These are phyloP conservation scores for Penicillium sp. DNA, from an alignment of 2,329 filamentous ascomycete genomes.

Conservation along the genomic window DNA sequence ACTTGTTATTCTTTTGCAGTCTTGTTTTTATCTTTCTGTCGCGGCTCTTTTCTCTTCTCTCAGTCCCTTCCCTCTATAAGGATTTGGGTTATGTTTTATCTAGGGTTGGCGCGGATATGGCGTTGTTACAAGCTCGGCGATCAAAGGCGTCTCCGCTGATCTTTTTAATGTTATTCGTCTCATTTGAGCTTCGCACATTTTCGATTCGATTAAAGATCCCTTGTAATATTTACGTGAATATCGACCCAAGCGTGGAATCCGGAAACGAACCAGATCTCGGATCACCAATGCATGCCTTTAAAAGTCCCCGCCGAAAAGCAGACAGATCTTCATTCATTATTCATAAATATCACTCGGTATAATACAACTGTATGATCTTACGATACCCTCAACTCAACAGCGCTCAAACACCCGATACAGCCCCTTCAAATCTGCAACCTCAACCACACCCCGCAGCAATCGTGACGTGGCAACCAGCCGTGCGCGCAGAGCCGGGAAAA, in stretches of 20 bases:
- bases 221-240: not conserved
- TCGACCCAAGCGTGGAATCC: no score
- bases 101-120: slow-evolving; percentile 3
- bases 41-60: not conserved
- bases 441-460: slow-evolving; percentile 74
- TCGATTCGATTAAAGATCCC: not conserved
- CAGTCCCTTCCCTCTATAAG: not conserved
- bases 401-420: slow-evolving; percentile 93
- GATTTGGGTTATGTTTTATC: slow-evolving; percentile 5
- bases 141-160: not conserved
- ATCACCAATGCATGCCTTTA: not conserved
- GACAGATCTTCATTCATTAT: not conserved
- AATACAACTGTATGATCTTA: not conserved
- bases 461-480: slow-evolving; percentile 77
- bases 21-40: not conserved
- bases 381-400: slow-evolving; percentile 57
- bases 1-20: not conserved
- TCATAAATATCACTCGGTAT: not conserved
- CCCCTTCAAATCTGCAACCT: slow-evolving; percentile 89
- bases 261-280: no score
- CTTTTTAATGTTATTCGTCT: not conserved
- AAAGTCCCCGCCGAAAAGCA: not conserved
- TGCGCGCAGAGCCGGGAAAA: slow-evolving; percentile 86
- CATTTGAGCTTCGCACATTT: not conserved
- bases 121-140: slow-evolving; percentile 7